Percentiles rank a stretch among this genome's conserved stretches.
phyloP scores from a whole-genome alignment of 2,329 filamentous ascomycete genomes.

The Botrytis aclada region DNA sequence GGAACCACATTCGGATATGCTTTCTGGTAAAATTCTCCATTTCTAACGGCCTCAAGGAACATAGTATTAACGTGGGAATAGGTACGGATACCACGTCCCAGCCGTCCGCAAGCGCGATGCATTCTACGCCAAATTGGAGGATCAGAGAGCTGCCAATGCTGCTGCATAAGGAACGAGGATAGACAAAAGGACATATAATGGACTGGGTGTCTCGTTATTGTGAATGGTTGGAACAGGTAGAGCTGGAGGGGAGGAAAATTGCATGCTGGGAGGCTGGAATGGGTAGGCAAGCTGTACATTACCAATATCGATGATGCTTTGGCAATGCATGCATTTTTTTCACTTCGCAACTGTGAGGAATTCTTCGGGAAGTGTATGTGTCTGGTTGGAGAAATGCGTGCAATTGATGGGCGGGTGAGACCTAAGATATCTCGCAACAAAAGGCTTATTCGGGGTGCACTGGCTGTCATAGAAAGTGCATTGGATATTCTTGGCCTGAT shows the following conservation, averaged over 20 bases:
- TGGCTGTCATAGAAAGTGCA: background rate
- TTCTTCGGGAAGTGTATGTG: background rate
- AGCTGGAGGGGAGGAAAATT: background rate
- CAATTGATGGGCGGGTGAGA: background rate
- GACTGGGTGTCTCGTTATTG: background rate
- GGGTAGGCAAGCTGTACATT: conserved; percentile 36
- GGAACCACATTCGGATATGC: conserved; percentile 51
- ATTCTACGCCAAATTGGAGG: conserved; percentile 44
- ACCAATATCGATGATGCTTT: conserved; percentile 31
- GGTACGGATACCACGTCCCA: conserved; percentile 45
- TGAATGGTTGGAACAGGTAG: background rate
- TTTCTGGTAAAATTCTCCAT: conserved; percentile 48
- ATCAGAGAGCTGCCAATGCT: conserved; percentile 39
- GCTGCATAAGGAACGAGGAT: conserved; percentile 26
- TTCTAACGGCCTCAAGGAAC: background rate
- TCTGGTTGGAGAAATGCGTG: background rate
- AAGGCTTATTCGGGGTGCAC: background rate
- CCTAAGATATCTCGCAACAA: background rate
- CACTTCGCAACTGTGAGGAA: background rate
- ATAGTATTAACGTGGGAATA: conserved; percentile 15
- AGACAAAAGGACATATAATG: conserved; percentile 16
- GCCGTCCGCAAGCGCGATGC: conserved; percentile 41
- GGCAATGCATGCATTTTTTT: conserved; percentile 33
- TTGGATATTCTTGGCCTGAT: background rate
- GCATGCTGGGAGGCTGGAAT: conserved; percentile 9